A percentile compares a stretch with the other conserved stretches of the same genome.
Evolutionary conservation across 768 basidiomycete genomes (phyloP).

Genomic region (Mycena vulgaris): DNA sequence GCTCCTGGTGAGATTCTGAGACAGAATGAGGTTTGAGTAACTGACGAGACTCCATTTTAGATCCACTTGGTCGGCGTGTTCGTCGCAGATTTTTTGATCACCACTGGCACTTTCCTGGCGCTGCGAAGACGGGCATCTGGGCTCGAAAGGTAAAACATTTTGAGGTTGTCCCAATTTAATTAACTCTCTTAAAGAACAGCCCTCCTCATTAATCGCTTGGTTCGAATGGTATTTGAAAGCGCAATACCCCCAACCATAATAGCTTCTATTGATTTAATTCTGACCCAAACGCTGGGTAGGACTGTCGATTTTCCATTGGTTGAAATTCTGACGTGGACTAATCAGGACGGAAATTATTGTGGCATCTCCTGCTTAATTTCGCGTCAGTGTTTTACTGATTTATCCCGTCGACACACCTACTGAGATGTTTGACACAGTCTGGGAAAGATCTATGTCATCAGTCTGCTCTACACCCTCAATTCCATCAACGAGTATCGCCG

Average conservation of each 20-base stretch:
- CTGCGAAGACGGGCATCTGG: conserved; percentile 11
- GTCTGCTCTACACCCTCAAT: conserved; percentile 29
- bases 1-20: conserved; percentile 13
- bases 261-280: conserved; percentile 21
- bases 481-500: conserved; percentile 29
- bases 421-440: background rate
- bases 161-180: background rate
- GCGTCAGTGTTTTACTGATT: background rate
- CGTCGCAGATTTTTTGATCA: conserved; percentile 24
- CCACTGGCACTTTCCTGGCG: conserved; percentile 5
- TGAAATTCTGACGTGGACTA: background rate
- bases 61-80: conserved; percentile 30
- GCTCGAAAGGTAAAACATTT: background rate
- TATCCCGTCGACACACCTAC: background rate
- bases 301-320: background rate
- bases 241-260: conserved; percentile 14
- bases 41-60: background rate
- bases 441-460: conserved; percentile 27
- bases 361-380: conserved; percentile 27
- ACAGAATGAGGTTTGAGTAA: background rate
- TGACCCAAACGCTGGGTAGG: conserved; percentile 26
- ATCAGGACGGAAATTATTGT: conserved; percentile 1
- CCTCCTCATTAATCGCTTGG: conserved; percentile 14
- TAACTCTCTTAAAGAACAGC: conserved; percentile 3
- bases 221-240: conserved; percentile 26